Evolutionary conservation across 2,329 filamentous ascomycete genomes (phyloP), one percentile per base, ranked within the genome.

Genomic region (Colletotrichum agaves): DNA sequence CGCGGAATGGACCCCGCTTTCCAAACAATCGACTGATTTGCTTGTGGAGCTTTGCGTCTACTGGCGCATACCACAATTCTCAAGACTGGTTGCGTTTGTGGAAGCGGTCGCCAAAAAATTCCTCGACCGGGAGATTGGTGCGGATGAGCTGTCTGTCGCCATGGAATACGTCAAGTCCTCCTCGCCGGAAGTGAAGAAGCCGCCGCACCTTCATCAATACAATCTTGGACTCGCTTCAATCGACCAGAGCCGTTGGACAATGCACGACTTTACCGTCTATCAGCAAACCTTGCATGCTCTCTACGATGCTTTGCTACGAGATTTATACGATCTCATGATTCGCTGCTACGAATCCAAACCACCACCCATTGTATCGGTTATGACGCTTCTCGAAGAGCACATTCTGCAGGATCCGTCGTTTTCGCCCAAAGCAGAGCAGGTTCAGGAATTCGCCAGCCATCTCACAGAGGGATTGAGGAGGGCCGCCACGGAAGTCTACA

Each of bases 341-440:
- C 90, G 92, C 72, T 95, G 93, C 73, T 99, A 95, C 78, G 94
- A 97, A 70, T 81, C 86, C n/a, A 98, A 97, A 74, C 90, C 93
- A 11, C 93, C 93, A 5, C 89, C 90, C 43, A 89, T 97, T 21
- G 93, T 91, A 5, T 89, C 90, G 13, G 87, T 97, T 33, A 90
- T 98, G 85, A 91, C 90, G 72, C 78, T 98, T 37, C 81, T 99
- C 41, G 90, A 94, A 67, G 90, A 89, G 60, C 94, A 98, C 76
- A 90, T 99, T 65, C 90, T 92, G 73, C 84, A 85, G 58, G 94
- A 99, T 76, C 85, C 90, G 2, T 86, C 87, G 23, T 98, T 97
- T 77, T 87, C 88, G 13, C 88, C 90, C 47, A 88, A 88, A 46
- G 80, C 88, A 2, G 90, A 93, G 58, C 91, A 94, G 52, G 82